A percentile compares a stretch with the other conserved stretches of the same genome.
These are phyloP conservation scores for Chrysoporthe puriensis DNA, from an alignment of 2,329 filamentous ascomycete genomes.

Conservation along the genomic window DNA sequence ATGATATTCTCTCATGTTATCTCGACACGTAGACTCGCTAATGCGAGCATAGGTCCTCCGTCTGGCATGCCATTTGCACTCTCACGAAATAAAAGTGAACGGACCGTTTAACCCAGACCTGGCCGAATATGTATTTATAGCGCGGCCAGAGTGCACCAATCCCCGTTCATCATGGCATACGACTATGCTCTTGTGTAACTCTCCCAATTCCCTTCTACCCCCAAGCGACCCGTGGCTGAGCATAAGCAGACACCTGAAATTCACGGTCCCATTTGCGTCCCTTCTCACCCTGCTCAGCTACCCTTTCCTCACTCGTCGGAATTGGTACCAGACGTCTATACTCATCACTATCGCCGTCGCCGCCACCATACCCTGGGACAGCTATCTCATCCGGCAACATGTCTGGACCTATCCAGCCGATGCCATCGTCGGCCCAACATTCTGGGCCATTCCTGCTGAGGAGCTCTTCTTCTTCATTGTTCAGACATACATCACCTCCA, in stretches of 20 bases:
- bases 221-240: neutral
- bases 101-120: neutral
- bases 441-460: conserved; percentile 70
- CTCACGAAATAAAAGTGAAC: neutral
- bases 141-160: neutral
- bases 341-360: conserved; percentile 66
- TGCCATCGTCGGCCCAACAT: conserved; percentile 64
- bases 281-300: conserved; percentile 61
- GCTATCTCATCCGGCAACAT: conserved; percentile 68
- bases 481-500: conserved; percentile 73
- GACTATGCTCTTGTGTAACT: conserved; percentile 34
- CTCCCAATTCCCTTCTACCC: neutral
- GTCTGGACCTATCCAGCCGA: conserved; percentile 74
- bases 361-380: conserved; percentile 77
- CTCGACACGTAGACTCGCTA: neutral
- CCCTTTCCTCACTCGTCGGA: conserved; percentile 64
- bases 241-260: conserved; percentile 61
- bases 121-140: conserved; percentile 19
- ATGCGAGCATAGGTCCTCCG: neutral
- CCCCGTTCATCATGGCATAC: conserved; percentile 31
- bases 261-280: conserved; percentile 67
- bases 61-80: neutral
- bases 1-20: neutral
- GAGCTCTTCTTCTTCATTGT: conserved; percentile 79
- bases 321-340: conserved; percentile 64